These are phyloP conservation scores for Sugiyamaella americana DNA, from an alignment of 805 yeast species.

Conservation along the genomic window DNA sequence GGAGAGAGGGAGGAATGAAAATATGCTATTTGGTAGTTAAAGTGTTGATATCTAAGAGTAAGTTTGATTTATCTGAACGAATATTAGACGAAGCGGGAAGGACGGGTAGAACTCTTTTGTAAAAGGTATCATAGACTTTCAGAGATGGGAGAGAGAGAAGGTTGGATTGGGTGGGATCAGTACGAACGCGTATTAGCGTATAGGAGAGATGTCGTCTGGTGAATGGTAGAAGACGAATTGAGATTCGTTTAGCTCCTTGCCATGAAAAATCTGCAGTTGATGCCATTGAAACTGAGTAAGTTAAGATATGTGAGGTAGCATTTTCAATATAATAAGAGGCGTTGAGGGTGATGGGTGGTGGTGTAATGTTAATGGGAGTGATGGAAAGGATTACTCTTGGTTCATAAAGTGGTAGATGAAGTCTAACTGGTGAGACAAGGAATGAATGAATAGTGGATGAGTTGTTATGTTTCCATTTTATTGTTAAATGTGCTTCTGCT, in stretches of 20 bases:
- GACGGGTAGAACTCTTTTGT: slow-evolving; percentile 55
- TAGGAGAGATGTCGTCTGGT: slow-evolving; percentile 37
- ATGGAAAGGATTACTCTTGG: slow-evolving; percentile 52
- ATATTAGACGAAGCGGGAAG: slow-evolving; percentile 33
- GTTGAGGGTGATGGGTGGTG: neutral
- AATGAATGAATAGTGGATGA: slow-evolving; percentile 14
- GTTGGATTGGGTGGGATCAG: neutral
- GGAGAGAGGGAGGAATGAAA: no score
- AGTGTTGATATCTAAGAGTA: neutral
- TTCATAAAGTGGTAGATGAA: slow-evolving; percentile 57
- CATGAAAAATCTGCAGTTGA: slow-evolving; percentile 36
- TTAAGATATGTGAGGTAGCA: slow-evolving; percentile 64
- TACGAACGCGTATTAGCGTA: slow-evolving; percentile 1
- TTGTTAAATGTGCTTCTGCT: slow-evolving; percentile 25
- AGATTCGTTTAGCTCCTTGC: slow-evolving; percentile 33
- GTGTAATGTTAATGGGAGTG: neutral
- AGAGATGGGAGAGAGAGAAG: slow-evolving; percentile 50
- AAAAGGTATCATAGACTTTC: slow-evolving; percentile 62
- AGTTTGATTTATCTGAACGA: slow-evolving; percentile 9
- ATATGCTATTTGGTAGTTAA: no score
- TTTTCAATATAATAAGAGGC: slow-evolving; percentile 54
- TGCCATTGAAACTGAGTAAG: slow-evolving; percentile 48
- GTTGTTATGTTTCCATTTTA: slow-evolving; percentile 29
- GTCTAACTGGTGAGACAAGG: slow-evolving; percentile 39
- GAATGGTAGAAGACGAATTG: slow-evolving; percentile 54